phyloP scores from a whole-genome alignment of 352 stramenopile genomes.

The Phytophthora pini region DNA sequence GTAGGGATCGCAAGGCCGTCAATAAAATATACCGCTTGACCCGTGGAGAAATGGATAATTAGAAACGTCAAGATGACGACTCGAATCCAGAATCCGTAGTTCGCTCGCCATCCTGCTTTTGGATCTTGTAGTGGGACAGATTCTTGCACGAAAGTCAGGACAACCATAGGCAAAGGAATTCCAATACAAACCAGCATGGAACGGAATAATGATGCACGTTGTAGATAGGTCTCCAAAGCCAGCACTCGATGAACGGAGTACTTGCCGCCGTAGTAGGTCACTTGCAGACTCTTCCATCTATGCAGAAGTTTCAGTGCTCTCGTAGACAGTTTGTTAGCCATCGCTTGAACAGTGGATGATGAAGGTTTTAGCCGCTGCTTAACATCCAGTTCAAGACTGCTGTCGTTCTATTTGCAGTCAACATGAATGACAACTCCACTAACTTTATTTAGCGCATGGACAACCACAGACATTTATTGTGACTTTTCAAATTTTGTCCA shows the following conservation, averaged over 20 bases:
- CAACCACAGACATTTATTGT: no score
- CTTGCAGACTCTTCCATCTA: slow-evolving; percentile 14
- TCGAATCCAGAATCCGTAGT: slow-evolving; percentile 30
- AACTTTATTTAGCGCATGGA: not conserved
- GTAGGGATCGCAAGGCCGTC: slow-evolving; percentile 8
- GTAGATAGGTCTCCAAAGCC: slow-evolving; percentile 16
- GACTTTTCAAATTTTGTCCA: no score
- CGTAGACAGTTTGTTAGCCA: slow-evolving; percentile 2
- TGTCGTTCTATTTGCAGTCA: not conserved
- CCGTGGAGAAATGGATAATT: slow-evolving; percentile 3
- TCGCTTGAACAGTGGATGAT: not conserved
- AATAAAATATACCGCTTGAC: slow-evolving; percentile 12
- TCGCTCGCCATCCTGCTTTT: slow-evolving; percentile 15
- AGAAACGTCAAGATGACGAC: not conserved
- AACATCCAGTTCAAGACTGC: slow-evolving; percentile 5
- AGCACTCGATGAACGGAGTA: slow-evolving; percentile 33
- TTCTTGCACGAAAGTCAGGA: slow-evolving; percentile 17
- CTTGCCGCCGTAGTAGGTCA: slow-evolving; percentile 29
- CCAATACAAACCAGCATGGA: slow-evolving; percentile 11
- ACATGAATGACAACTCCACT: not conserved
- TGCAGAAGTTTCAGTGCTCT: slow-evolving; percentile 1
- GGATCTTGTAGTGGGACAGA: slow-evolving; percentile 27
- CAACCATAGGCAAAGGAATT: slow-evolving; percentile 18
- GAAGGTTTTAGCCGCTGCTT: not conserved
- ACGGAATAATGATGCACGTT: slow-evolving; percentile 4